Percentiles rank a stretch among this genome's conserved stretches.
Evolutionary conservation across 2,329 filamentous ascomycete species (phyloP).

Genomic region (Ceratocystis alfenasii): DNA sequence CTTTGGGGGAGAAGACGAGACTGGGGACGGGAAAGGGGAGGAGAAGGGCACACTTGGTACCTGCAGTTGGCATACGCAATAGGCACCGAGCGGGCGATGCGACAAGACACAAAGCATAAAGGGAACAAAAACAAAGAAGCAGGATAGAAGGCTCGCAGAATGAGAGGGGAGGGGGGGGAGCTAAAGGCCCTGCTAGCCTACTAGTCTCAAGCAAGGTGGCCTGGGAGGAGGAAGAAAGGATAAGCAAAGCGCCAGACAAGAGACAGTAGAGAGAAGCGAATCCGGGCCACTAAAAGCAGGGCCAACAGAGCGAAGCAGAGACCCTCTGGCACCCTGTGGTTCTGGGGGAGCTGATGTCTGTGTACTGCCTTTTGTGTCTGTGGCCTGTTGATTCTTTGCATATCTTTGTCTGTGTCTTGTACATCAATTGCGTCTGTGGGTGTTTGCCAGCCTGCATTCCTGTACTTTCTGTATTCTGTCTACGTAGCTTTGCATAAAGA

Average conservation of each 20-base stretch:
- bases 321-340: neutral
- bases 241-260: neutral
- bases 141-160: neutral
- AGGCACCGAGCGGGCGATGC: conserved; percentile 7
- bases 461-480: neutral
- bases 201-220: neutral
- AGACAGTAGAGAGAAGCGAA: neutral
- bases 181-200: too few relatives aligned
- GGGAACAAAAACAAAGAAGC: neutral
- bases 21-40: neutral
- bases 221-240: neutral
- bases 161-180: too few relatives aligned
- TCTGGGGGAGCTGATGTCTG: conserved; percentile 3
- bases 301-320: neutral
- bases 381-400: neutral
- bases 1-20: too few relatives aligned
- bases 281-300: neutral
- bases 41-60: neutral
- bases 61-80: conserved; percentile 10
- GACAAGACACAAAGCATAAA: neutral
- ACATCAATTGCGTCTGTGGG: conserved; percentile 5
- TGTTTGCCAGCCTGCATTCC: neutral
- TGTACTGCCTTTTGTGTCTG: conserved; percentile 1
- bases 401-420: conserved; percentile 10
- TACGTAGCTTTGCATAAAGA: neutral